These are phyloP conservation scores for Volutella citrinella DNA, from an alignment of 2,329 filamentous ascomycete genomes.

Conservation along the genomic window DNA sequence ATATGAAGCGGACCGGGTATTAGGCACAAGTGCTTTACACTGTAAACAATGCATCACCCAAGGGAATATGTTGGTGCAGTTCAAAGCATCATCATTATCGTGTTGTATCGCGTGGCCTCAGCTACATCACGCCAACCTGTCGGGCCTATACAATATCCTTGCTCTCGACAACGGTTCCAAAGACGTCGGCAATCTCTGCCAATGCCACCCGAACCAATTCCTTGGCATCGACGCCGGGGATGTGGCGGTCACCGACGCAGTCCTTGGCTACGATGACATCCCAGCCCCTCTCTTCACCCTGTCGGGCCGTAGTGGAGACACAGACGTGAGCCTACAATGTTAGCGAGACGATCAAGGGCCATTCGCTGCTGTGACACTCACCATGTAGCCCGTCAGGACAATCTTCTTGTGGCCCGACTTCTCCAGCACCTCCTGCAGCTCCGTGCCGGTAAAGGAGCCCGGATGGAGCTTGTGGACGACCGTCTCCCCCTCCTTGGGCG, in stretches of 20 bases:
- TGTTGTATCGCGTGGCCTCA: too few relatives aligned
- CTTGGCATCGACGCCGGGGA: conserved; percentile 57
- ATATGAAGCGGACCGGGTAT: too few relatives aligned
- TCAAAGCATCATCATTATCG: too few relatives aligned
- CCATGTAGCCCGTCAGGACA: conserved; percentile 60
- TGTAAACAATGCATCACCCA: too few relatives aligned
- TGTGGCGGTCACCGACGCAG: conserved; percentile 63
- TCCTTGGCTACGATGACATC: conserved; percentile 61
- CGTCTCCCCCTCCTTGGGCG: conserved; percentile 52
- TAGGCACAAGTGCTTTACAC: too few relatives aligned
- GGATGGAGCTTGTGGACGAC: conserved; percentile 57
- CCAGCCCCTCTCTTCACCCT: conserved; percentile 58
- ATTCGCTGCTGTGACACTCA: too few relatives aligned
- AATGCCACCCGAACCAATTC: conserved; percentile 51
- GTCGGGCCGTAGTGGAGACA: conserved; percentile 62
- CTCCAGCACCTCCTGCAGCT: conserved; percentile 51
- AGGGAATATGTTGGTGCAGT: too few relatives aligned
- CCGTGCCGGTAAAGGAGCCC: conserved; percentile 58
- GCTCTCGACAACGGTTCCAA: conserved; percentile 55
- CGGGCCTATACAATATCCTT: conserved; percentile 21
- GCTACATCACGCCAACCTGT: not conserved
- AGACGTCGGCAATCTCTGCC: conserved; percentile 60
- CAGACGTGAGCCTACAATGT: conserved; percentile 56
- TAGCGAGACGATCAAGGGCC: too few relatives aligned
- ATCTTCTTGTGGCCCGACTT: conserved; percentile 53